A percentile compares a stretch with the other conserved stretches of the same genome.
These are phyloP conservation scores for Globisporangium okanoganense DNA, from an alignment of 352 stramenopile genomes.

Conservation along the genomic window DNA sequence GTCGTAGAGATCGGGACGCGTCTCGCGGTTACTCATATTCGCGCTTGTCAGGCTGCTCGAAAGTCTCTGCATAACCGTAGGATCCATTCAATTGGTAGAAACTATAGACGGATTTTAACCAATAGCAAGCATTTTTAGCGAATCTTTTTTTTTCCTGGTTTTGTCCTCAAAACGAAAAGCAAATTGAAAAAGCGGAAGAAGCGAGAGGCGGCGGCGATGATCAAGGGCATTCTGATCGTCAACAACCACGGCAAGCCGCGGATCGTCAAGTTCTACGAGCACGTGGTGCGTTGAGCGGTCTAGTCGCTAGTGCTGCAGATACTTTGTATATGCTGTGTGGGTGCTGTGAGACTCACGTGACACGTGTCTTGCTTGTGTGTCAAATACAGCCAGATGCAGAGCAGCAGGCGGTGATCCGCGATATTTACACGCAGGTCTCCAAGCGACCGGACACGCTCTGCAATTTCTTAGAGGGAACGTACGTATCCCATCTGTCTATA, in stretches of 20 bases:
- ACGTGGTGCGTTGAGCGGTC: slow-evolving; percentile 78
- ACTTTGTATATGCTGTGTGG: background rate
- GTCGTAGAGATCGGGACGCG: background rate
- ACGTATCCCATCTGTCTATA: slow-evolving; percentile 21
- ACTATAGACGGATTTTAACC: background rate
- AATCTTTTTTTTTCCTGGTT: background rate
- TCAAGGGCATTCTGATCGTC: slow-evolving; percentile 99
- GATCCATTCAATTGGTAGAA: background rate
- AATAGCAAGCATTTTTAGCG: background rate
- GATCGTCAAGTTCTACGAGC: slow-evolving; percentile 99
- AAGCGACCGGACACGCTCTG: slow-evolving; percentile 97
- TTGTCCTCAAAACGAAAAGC: background rate
- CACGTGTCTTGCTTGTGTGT: background rate
- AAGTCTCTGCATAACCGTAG: background rate
- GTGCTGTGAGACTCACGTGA: background rate
- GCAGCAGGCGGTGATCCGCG: slow-evolving; percentile 96
- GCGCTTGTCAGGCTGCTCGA: background rate
- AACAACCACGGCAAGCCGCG: slow-evolving; percentile 99
- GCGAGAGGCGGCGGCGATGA: slow-evolving; percentile 67
- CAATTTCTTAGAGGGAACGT: slow-evolving; percentile 98
- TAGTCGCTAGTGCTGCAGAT: background rate
- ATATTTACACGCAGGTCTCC: slow-evolving; percentile 98
- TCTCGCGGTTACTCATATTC: slow-evolving; percentile 2
- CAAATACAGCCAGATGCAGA: slow-evolving; percentile 87
- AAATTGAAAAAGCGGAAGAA: background rate